Evolutionary conservation across 768 basidiomycete species (phyloP).

Genomic region (Tricholoma hemisulphureum): DNA sequence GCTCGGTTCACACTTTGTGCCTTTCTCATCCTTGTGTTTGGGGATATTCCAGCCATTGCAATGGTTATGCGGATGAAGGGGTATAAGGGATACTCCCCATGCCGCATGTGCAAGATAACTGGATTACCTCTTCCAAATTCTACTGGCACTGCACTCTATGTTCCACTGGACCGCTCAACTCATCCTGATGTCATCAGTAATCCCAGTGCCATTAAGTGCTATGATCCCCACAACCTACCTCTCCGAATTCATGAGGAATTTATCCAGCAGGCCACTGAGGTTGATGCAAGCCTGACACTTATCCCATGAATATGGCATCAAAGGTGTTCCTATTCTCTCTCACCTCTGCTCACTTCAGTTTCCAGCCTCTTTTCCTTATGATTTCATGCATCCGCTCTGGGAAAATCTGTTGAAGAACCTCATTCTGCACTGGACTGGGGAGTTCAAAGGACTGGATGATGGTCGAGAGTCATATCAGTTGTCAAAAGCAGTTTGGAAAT

Average conservation of each 20-base stretch:
- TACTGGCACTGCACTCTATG: conserved; percentile 22
- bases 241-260: conserved; percentile 31
- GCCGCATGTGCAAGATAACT: too few species aligned
- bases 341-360: conserved; percentile 33
- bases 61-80: conserved; percentile 12
- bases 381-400: conserved; percentile 46
- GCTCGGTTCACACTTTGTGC: conserved; percentile 26
- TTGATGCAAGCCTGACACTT: neutral
- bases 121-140: conserved; percentile 16
- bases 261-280: conserved; percentile 18
- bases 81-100: too few species aligned
- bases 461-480: conserved; percentile 21
- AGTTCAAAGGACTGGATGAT: conserved; percentile 36
- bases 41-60: conserved; percentile 24
- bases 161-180: conserved; percentile 21
- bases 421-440: conserved; percentile 37
- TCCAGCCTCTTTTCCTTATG: conserved; percentile 39
- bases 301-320: neutral
- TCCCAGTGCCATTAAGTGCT: conserved; percentile 2
- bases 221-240: conserved; percentile 34
- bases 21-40: conserved; percentile 28
- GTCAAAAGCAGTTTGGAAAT: conserved; percentile 30
- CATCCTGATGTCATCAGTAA: conserved; percentile 16
- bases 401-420: conserved; percentile 42
- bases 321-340: conserved; percentile 25